Evolutionary conservation across 768 basidiomycete genomes (phyloP).

Genomic region (Galerina sulciceps): DNA sequence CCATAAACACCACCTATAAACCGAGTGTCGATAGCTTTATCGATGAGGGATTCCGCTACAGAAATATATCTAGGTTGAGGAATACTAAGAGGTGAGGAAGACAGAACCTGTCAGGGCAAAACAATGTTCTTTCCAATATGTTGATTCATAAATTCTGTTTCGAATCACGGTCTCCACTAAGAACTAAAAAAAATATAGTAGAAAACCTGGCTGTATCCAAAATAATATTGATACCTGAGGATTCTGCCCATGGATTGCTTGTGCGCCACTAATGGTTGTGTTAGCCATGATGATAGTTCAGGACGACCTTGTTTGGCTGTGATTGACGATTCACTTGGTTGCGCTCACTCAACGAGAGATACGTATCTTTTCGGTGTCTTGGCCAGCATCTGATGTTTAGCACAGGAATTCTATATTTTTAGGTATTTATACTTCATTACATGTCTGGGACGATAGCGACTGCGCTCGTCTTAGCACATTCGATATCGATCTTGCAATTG

Average conservation of each 20-base stretch:
- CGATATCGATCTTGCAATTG: too few species aligned
- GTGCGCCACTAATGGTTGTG: constrained; percentile 86
- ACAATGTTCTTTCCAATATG: constrained; percentile 98
- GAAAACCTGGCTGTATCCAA: constrained; percentile 13
- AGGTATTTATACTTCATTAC: too few species aligned
- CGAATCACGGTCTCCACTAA: constrained; percentile 97
- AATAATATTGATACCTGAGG: constrained; percentile 71
- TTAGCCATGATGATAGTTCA: constrained; percentile 71
- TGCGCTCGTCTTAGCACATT: too few species aligned
- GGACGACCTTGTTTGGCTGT: constrained; percentile 3
- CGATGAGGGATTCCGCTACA: constrained; percentile 89
- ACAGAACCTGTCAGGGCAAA: constrained; percentile 87
- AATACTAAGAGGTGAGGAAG: neutral
- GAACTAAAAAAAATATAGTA: constrained; percentile 53
- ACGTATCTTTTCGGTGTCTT: too few species aligned
- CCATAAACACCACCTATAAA: constrained; percentile 93
- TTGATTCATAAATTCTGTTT: constrained; percentile 92
- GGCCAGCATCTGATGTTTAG: too few species aligned
- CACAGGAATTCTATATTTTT: too few species aligned
- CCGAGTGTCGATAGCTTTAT: constrained; percentile 84
- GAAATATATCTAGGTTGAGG: constrained; percentile 1
- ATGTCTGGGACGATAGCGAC: too few species aligned
- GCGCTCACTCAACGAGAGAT: too few species aligned
- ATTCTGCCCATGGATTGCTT: constrained; percentile 94
- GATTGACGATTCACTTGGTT: neutral